Percentiles rank a stretch among this genome's conserved stretches.
phyloP scores from a whole-genome alignment of 768 basidiomycete species.

The Mycena rebaudengoi region DNA sequence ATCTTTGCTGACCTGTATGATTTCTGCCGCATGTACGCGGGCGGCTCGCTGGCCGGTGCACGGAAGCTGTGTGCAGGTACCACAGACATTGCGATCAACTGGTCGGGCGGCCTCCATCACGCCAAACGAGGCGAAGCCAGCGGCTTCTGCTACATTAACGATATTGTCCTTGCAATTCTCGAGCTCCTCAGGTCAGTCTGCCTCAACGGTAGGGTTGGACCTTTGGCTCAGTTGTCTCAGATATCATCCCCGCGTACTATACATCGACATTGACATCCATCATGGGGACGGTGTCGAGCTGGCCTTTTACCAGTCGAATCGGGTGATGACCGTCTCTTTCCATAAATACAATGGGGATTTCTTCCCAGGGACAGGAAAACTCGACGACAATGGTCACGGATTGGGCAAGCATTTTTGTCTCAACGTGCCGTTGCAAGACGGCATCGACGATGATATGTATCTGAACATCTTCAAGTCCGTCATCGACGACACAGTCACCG shows the following conservation, averaged over 20 bases:
- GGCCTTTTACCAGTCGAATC: constrained; percentile 96
- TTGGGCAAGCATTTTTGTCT: constrained; percentile 93
- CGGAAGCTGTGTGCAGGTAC: constrained; percentile 84
- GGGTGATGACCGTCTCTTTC: constrained; percentile 99
- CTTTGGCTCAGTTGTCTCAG: constrained; percentile 47
- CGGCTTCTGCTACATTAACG: constrained; percentile 98
- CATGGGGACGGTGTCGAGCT: constrained; percentile 99
- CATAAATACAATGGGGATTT: constrained; percentile 99
- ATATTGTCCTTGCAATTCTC: constrained; percentile 93
- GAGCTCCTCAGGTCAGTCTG: constrained; percentile 81
- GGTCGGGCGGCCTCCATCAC: constrained; percentile 98
- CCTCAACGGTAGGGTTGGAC: neutral
- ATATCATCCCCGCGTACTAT: constrained; percentile 92
- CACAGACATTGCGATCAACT: constrained; percentile 98
- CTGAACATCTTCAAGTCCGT: constrained; percentile 94
- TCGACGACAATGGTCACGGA: constrained; percentile 91
- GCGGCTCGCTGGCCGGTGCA: constrained; percentile 90
- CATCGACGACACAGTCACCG: constrained; percentile 90
- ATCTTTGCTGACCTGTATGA: constrained; percentile 95
- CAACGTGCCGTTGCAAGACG: constrained; percentile 95
- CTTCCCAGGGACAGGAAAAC: constrained; percentile 96
- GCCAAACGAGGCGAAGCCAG: constrained; percentile 98
- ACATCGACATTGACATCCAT: constrained; percentile 99
- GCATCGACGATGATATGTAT: constrained; percentile 98
- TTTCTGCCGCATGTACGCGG: constrained; percentile 94